A percentile compares a stretch with the other conserved stretches of the same genome.
Evolutionary conservation across 139 green algal species (phyloP).

Genomic region (Micractinium sp.): DNA sequence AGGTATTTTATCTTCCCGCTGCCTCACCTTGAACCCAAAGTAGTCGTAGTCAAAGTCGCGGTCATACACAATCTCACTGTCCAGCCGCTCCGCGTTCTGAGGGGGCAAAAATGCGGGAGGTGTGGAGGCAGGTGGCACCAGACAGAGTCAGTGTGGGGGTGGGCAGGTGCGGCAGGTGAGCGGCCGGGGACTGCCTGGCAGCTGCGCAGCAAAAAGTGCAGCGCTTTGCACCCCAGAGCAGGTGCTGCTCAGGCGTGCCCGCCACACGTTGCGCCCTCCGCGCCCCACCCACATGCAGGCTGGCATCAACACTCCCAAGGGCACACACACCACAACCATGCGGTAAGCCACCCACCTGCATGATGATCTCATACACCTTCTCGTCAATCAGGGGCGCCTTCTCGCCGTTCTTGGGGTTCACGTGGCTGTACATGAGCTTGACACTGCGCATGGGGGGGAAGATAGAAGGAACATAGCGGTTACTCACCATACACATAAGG

Average conservation of each 20-base stretch:
- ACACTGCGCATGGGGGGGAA: constrained; percentile 82
- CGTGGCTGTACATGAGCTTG: constrained; percentile 92
- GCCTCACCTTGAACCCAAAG: constrained; percentile 97
- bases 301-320: background rate
- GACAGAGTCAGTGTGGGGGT: background rate
- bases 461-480: too few relatives aligned
- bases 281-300: background rate
- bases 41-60: constrained; percentile 99
- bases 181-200: background rate
- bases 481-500: too few relatives aligned
- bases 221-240: background rate
- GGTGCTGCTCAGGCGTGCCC: background rate
- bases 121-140: background rate
- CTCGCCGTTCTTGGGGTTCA: constrained; percentile 92
- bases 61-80: constrained; percentile 99
- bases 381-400: constrained; percentile 85
- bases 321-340: background rate
- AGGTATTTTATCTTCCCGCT: too few relatives aligned
- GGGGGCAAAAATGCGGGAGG: background rate
- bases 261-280: too few relatives aligned
- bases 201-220: background rate
- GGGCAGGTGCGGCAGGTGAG: background rate
- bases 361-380: constrained; percentile 93
- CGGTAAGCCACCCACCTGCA: constrained; percentile 55
- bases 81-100: constrained; percentile 83